phyloP scores from a whole-genome alignment of 2,329 filamentous ascomycete genomes.

The Claviceps sorghi region DNA sequence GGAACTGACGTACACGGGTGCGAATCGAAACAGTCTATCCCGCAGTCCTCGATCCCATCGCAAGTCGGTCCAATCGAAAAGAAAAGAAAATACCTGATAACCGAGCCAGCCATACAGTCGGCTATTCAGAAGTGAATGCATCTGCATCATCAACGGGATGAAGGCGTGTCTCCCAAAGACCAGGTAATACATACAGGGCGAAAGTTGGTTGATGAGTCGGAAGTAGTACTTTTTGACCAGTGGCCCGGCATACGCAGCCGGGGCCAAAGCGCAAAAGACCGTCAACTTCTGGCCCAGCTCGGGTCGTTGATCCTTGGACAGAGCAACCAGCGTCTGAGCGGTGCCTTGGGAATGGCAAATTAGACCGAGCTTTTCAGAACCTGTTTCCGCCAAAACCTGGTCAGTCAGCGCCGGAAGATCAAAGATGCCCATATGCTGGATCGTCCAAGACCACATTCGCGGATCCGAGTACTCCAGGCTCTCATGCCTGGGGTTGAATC shows the following conservation, averaged over 20 bases:
- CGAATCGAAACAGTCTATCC: conserved; percentile 79
- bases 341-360: conserved; percentile 86
- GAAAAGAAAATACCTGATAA: conserved; percentile 76
- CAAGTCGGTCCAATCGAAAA: conserved; percentile 76
- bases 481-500: conserved; percentile 64
- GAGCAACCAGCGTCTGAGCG: conserved; percentile 70
- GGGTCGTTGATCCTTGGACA: conserved; percentile 80
- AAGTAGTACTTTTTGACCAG: conserved; percentile 79
- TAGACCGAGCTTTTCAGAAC: conserved; percentile 68
- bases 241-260: conserved; percentile 78
- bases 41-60: conserved; percentile 73
- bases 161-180: conserved; percentile 89
- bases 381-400: conserved; percentile 66
- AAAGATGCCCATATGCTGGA: conserved; percentile 81
- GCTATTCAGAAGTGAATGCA: conserved; percentile 53
- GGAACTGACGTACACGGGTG: conserved; percentile 76
- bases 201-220: conserved; percentile 76
- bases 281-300: conserved; percentile 70
- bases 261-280: conserved; percentile 82
- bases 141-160: conserved; percentile 84
- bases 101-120: conserved; percentile 65
- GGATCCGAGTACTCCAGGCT: conserved; percentile 60
- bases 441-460: conserved; percentile 95
- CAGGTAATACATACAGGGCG: conserved; percentile 58
- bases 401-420: conserved; percentile 72